phyloP scores from a whole-genome alignment of 1,284 basidiomycete species.

The Microbotryum silenes-acaulis region DNA sequence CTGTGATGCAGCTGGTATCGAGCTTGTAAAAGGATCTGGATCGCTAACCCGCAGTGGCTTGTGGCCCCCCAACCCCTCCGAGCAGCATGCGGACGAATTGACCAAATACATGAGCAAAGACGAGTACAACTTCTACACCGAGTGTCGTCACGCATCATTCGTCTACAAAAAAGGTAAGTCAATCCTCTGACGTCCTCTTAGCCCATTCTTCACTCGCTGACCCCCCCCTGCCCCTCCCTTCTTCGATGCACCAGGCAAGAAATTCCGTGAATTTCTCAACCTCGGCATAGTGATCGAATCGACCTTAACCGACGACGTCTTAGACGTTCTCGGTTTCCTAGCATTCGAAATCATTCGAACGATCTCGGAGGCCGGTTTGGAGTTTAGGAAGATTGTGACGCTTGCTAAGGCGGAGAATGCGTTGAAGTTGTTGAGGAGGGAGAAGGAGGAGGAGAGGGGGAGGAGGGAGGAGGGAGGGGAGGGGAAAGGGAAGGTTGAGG shows the following conservation, averaged over 20 bases:
- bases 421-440: neutral
- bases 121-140: constrained; percentile 95
- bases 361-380: constrained; percentile 74
- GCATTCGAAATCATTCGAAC: constrained; percentile 95
- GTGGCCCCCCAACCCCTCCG: neutral
- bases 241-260: constrained; percentile 56
- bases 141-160: constrained; percentile 93
- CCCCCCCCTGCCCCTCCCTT: neutral
- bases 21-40: neutral
- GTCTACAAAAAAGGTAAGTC: constrained; percentile 82
- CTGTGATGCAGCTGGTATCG: constrained; percentile 3
- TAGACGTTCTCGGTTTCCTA: constrained; percentile 93
- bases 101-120: constrained; percentile 93
- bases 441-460: constrained; percentile 52
- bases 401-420: neutral
- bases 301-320: constrained; percentile 71
- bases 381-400: constrained; percentile 62
- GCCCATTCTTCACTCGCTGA: neutral
- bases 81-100: constrained; percentile 83
- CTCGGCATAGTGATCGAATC: constrained; percentile 78
- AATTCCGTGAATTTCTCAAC: constrained; percentile 91
- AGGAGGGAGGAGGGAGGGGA: no score
- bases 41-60: neutral
- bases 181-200: neutral
- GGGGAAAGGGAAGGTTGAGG: neutral